Evolutionary conservation across 805 yeast species (phyloP), one percentile per base, ranked within the genome.

Genomic region (Wickerhamomyces subpelliculosus): DNA sequence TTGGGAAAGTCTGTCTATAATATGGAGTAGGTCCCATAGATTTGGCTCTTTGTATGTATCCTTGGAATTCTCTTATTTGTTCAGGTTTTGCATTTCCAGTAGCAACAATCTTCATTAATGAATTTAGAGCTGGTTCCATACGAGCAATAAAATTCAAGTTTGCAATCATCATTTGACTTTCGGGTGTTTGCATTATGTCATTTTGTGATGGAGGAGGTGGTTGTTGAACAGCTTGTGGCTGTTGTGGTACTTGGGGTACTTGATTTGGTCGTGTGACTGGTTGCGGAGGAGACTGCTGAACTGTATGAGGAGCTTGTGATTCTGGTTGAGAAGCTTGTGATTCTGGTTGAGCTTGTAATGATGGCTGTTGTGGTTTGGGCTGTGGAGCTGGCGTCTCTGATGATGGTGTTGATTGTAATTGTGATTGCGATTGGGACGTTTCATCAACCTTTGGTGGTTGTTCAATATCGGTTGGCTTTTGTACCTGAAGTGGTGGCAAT

Each of bases 41-140:
- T 44, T 83, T 72, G 0, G 97, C 97, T 38, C 78, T 67, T 42
- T 76, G 79, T 40, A 90, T 87, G 49, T 84, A 84, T 17, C 73
- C 78, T 57, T 89, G 95, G 57, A 90, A 90, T 33, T 75, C 78
- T 19, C 74, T 64, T 14, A 90, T 82, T 56, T 87, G 90, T 7
- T 72, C 78, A 5, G 75, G 72, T 1, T 78, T 58, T 0, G 96
- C 96, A 19, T 67, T 70, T 5, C 95, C 95, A 39, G 81, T 73
- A 0, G 97, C 97, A 2, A 90, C 96, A 5, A 71, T 73, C 44
- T 80, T 78, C 96, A 90, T 88, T 37, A 90, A 62, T 1, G 71
- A 61, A 45, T 78, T 82, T 35, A 90, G 60, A 5, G 78, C 70
- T 0, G 76, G 69, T 51, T 88, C 94, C 5, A 70, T 67, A 29